Evolutionary conservation across 495 filamentous ascomycete species (phyloP), one percentile per base, ranked within the genome.

Genomic region (Aspergillus coremiiformis): DNA sequence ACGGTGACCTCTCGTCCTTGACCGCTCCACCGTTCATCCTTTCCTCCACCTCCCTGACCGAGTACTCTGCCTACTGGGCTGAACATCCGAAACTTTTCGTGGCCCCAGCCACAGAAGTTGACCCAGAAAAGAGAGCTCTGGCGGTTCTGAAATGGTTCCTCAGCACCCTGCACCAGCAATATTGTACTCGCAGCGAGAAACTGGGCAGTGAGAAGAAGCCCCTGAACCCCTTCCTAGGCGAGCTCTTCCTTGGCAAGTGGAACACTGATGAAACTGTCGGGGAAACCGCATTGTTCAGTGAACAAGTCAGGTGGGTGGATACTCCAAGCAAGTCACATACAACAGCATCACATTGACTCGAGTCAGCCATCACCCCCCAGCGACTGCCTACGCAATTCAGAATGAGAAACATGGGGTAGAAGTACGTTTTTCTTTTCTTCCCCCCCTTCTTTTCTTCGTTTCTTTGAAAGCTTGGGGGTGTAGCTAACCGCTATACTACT

Each of bases 21-120:
- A 96, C 93, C 27, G 92, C 93, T 19, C 93, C 93, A 32, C 89
- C 93, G 10, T 98, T 96, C 67, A 96, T 98, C 68, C 84, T 96
- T 33, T 92, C 89, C 44, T 83, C 86, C 22, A 95, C 87, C 50
- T 95, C 89, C 58, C 78, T 98, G 46, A 87, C 86, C 57, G 93
- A 98, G 67, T 98, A 92, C 75, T 91, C 87, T 52, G 88, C 90
- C 43, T 97, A 96, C 77, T 98, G 93, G 94, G 84, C 85, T 35
- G 92, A 97, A 69, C 92, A 96, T 63, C 93, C 93, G 2, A 75
- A 80, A 53, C 70, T 94, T 49, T 93, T 98, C 62, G 82, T 89
- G 27, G 92, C 93, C 5, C 89, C 92, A 1, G 86, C 89, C 19
- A 77, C 78, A 43, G 93, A 96, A 67, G 48, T 79, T 17, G 86